A percentile compares a stretch with the other conserved stretches of the same genome.
These are phyloP conservation scores for Boletales sp. DNA, from an alignment of 768 basidiomycete genomes.

Conservation along the genomic window DNA sequence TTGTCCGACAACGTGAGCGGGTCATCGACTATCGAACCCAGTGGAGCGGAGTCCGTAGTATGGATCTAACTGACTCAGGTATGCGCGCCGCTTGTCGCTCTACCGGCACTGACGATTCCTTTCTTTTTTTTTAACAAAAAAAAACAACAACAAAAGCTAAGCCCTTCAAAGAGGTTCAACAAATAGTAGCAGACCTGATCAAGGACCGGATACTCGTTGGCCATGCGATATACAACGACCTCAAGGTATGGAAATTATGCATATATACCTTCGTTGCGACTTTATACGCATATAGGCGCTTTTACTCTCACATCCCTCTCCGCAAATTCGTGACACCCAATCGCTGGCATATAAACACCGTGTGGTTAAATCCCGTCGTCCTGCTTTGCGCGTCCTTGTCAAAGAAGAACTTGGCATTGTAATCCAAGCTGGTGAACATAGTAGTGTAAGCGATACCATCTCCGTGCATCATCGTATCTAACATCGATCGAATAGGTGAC, in stretches of 20 bases:
- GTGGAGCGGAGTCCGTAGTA: constrained; percentile 77
- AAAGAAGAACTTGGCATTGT: constrained; percentile 72
- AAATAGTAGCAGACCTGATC: constrained; percentile 69
- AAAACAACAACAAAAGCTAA: constrained; percentile 46
- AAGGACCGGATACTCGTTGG: constrained; percentile 81
- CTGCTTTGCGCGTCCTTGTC: constrained; percentile 77
- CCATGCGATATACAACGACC: constrained; percentile 88
- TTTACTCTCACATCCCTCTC: constrained; percentile 66
- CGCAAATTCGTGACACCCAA: constrained; percentile 69
- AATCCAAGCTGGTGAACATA: constrained; percentile 90
- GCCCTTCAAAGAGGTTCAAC: constrained; percentile 76
- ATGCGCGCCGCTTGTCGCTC: constrained; percentile 1
- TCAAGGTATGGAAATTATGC: constrained; percentile 47
- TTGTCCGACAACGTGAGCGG: constrained; percentile 80
- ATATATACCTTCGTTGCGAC: not conserved
- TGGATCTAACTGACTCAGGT: constrained; percentile 69
- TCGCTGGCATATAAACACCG: constrained; percentile 55
- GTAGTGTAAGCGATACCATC: constrained; percentile 55
- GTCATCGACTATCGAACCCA: constrained; percentile 93
- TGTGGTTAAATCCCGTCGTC: constrained; percentile 56
- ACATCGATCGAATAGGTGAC: constrained; percentile 54
- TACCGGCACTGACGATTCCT: not conserved
- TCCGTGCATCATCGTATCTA: not conserved
- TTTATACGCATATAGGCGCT: constrained; percentile 40
- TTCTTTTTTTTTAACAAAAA: not conserved